Base-by-base conservation (phyloP, 2,329 filamentous ascomycete species). In the Aspergillus oerlinghausenensis region DNA sequence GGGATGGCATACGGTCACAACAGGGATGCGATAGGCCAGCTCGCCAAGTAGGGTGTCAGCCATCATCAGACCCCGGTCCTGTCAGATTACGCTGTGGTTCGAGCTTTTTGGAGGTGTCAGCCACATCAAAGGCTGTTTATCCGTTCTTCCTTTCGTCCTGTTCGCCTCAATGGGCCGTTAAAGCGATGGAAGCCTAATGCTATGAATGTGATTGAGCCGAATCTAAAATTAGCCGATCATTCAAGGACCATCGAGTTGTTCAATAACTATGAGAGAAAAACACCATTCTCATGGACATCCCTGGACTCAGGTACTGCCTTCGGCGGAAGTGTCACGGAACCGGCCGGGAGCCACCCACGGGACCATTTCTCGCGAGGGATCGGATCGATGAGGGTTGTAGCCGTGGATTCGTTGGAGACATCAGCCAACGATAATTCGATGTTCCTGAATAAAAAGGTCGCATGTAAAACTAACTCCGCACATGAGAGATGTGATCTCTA, bases 321-420 rank as follows among this genome's bases (percentile, higher is more conserved):
- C 25, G 38, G 54, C 61, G 26, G 26, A 49, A 17, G 43, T 23
- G 28, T 26, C 32, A 42, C 45, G 63, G 63, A 62, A 60, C 59
- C 58, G 45, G n/a, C 55, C 59, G 63, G 63, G 51, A 51, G 14
- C 29, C 53, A 64, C 32, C 63, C 62, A 61, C 61, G 63, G 63
- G 55, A 60, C 49, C 28, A 47, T 51, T 53, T 56, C 62, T 57
- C 59, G 57, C 60, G 57, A 61, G 51, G 57, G 62, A 61, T 59
- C 59, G 59, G 63, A 60, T 64, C 58, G 61, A 40, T 47, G 51
- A 56, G 49, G 40, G 52, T 52, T 50, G 52, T 49, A 54, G 49
- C 55, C 50, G 55, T 53, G 52, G 53, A 55, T 51, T 25, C 50
- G 35, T 48, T 40, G 53, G 28, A 55, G 17, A 32, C 40, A 53